Percentiles rank a stretch among this genome's conserved stretches.
Evolutionary conservation across 2,329 filamentous ascomycete genomes (phyloP).

Genomic region (Talaromyces sp.): DNA sequence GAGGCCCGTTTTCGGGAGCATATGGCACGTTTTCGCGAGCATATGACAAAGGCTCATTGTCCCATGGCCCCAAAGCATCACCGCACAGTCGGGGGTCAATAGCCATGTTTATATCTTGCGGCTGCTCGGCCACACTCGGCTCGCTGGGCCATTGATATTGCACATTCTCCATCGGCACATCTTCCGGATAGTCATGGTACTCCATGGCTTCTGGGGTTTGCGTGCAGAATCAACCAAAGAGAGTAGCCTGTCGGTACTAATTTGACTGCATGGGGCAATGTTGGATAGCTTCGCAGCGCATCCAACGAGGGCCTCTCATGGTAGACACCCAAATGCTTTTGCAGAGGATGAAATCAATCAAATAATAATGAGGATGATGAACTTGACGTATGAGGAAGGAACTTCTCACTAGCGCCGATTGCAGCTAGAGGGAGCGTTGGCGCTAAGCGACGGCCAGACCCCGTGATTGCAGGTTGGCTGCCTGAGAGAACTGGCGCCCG

Average conservation of each 20-base stretch:
- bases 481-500: slow-evolving; percentile 4
- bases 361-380: background rate
- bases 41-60: background rate
- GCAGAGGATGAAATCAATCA: background rate
- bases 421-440: background rate
- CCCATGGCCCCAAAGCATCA: background rate
- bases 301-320: background rate
- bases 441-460: background rate
- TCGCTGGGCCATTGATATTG: background rate
- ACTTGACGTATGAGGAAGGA: background rate
- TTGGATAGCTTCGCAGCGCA: background rate
- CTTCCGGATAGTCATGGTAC: background rate
- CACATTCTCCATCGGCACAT: background rate
- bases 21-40: too few relatives aligned
- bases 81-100: slow-evolving; percentile 11
- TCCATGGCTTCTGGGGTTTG: background rate
- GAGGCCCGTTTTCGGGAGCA: background rate
- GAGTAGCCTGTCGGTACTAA: background rate
- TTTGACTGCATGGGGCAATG: background rate
- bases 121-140: background rate
- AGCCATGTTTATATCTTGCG: slow-evolving; percentile 3
- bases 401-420: background rate
- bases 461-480: background rate
- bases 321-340: too few relatives aligned
- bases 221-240: too few relatives aligned